These are phyloP conservation scores for Euphorbia corollata DNA, from an alignment of 441 rosid species.

Conservation along the genomic window DNA sequence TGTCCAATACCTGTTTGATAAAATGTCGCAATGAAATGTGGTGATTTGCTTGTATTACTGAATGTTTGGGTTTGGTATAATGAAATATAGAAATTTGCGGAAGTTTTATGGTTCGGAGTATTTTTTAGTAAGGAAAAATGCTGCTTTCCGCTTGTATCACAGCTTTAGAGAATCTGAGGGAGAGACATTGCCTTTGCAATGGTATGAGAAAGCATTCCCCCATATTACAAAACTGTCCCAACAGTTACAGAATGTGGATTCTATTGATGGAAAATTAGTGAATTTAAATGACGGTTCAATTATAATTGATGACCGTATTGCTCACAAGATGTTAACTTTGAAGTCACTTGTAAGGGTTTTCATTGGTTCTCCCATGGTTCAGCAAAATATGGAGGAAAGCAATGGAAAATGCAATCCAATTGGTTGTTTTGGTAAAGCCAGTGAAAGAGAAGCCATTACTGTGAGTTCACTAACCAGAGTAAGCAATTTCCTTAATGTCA, in stretches of 20 bases:
- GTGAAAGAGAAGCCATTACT: slow-evolving; percentile 50
- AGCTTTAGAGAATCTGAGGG: slow-evolving; percentile 31
- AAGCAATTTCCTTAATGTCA: slow-evolving; percentile 44
- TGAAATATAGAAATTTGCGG: slow-evolving; percentile 22
- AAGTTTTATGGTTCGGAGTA: slow-evolving; percentile 21
- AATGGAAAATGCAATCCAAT: slow-evolving; percentile 16
- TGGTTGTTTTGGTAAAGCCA: slow-evolving; percentile 32
- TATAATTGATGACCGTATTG: slow-evolving; percentile 36
- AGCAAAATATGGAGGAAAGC: slow-evolving; percentile 33
- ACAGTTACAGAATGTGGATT: slow-evolving; percentile 42
- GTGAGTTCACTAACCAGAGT: slow-evolving; percentile 54
- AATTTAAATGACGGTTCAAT: slow-evolving; percentile 38
- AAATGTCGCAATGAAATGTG: slow-evolving; percentile 20
- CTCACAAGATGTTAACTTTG: slow-evolving; percentile 41
- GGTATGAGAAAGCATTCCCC: slow-evolving; percentile 45
- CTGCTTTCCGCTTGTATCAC: slow-evolving; percentile 27
- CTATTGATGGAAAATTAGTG: slow-evolving; percentile 51
- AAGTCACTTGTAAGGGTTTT: slow-evolving; percentile 60
- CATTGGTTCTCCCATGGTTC: slow-evolving; percentile 57
- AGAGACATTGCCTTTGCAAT: slow-evolving; percentile 33
- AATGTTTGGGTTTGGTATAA: slow-evolving; percentile 15
- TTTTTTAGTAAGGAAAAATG: slow-evolving; percentile 14
- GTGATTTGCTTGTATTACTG: neutral
- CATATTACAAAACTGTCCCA: slow-evolving; percentile 39
- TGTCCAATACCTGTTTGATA: slow-evolving; percentile 20